Percentiles rank a stretch among this genome's conserved stretches.
Evolutionary conservation across 495 filamentous ascomycete genomes (phyloP).

Genomic region (Usnea hakonensis): DNA sequence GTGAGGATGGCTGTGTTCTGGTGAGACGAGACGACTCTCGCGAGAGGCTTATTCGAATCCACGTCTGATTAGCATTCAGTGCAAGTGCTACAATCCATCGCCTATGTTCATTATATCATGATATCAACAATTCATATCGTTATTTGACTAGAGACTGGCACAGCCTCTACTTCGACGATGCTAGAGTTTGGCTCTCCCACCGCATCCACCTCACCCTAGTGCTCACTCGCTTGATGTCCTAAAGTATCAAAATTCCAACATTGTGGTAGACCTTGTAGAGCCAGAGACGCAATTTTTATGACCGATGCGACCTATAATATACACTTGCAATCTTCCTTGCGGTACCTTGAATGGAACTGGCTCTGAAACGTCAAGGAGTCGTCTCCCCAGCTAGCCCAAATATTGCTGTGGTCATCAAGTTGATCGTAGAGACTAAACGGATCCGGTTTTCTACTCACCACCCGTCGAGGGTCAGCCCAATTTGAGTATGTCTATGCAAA

Average conservation of each 20-base stretch:
- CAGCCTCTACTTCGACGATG: slow-evolving; percentile 14
- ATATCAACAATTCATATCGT: neutral
- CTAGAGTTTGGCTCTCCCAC: slow-evolving; percentile 2
- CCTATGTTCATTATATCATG: neutral
- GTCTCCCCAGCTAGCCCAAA: neutral
- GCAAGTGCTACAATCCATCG: neutral
- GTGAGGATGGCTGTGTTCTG: slow-evolving; percentile 5
- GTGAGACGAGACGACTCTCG: neutral
- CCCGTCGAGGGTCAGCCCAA: slow-evolving; percentile 13
- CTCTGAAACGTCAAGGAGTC: slow-evolving; percentile 38
- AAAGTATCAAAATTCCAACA: slow-evolving; percentile 10
- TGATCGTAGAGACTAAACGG: neutral
- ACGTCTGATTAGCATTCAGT: neutral
- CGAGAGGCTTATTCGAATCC: neutral
- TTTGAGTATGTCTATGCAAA: neutral
- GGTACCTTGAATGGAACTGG: slow-evolving; percentile 36
- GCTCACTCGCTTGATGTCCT: slow-evolving; percentile 10
- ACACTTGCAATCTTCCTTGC: slow-evolving; percentile 29
- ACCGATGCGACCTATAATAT: slow-evolving; percentile 2
- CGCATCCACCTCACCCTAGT: slow-evolving; percentile 4
- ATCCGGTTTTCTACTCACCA: slow-evolving; percentile 21
- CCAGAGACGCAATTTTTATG: slow-evolving; percentile 12
- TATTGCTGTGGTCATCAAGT: no score
- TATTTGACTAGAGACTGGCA: neutral
- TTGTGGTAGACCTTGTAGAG: slow-evolving; percentile 2